These are phyloP conservation scores for Diaporthe velutina DNA, from an alignment of 2,329 filamentous ascomycete species.

Conservation along the genomic window DNA sequence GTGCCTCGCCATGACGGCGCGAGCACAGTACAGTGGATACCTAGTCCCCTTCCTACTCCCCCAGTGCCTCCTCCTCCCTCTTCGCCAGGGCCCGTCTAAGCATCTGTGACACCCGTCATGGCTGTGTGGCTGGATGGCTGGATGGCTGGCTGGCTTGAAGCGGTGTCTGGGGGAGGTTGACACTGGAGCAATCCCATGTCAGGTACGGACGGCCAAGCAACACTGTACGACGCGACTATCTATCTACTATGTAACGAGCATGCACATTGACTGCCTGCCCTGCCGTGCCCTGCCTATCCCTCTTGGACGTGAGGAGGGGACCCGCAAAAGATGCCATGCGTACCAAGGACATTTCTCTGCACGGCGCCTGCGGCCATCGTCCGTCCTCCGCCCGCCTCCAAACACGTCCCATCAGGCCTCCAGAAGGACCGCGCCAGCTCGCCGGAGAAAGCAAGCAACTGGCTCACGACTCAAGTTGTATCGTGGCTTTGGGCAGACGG, in stretches of 20 bases:
- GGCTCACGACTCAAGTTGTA: slow-evolving; percentile 18
- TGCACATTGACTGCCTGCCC: slow-evolving; percentile 12
- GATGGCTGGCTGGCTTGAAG: slow-evolving; percentile 9
- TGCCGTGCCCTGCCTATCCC: neutral
- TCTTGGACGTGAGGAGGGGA: neutral
- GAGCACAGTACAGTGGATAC: slow-evolving; percentile 5
- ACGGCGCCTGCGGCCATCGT: slow-evolving; percentile 33
- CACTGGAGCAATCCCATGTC: slow-evolving; percentile 34
- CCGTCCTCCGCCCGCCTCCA: slow-evolving; percentile 27
- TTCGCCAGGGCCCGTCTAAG: slow-evolving; percentile 16
- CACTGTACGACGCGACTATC: slow-evolving; percentile 32
- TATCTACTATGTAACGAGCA: slow-evolving; percentile 2
- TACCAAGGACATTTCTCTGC: neutral
- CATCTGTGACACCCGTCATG: slow-evolving; percentile 21
- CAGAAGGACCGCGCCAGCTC: neutral
- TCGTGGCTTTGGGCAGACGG: slow-evolving; percentile 33
- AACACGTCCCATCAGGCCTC: slow-evolving; percentile 12
- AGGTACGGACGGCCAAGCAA: slow-evolving; percentile 34
- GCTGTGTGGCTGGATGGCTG: slow-evolving; percentile 27
- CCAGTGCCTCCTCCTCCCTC: neutral
- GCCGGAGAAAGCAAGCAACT: slow-evolving; percentile 14
- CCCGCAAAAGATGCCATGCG: neutral
- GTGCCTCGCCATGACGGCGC: neutral
- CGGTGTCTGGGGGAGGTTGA: slow-evolving; percentile 28
- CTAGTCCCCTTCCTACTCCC: neutral